Conservation (phyloP, 495 filamentous ascomycete genomes). For the Aspergillus haitiensis region DNA sequence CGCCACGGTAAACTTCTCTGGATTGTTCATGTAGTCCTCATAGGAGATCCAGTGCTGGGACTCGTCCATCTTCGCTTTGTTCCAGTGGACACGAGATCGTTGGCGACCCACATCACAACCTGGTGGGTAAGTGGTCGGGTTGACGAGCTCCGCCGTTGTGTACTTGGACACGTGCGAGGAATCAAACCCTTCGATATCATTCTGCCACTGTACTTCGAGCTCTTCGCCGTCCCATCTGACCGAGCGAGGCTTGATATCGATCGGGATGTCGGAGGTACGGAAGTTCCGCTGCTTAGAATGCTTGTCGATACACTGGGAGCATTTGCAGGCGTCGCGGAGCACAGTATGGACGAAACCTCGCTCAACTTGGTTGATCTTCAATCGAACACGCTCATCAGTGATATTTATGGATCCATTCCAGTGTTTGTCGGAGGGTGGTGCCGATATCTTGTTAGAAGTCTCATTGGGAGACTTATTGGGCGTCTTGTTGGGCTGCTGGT, state of each 20-base stretch:
- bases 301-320: constrained; percentile 68
- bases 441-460: not conserved
- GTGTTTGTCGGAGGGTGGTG: not conserved
- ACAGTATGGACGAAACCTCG: constrained; percentile 1
- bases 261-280: constrained; percentile 68
- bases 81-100: constrained; percentile 37
- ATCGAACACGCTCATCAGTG: not conserved
- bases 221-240: constrained; percentile 39
- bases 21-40: constrained; percentile 63
- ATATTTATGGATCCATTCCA: not conserved
- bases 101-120: not conserved
- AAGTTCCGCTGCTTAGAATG: constrained; percentile 83
- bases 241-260: constrained; percentile 41
- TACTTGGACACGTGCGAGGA: constrained; percentile 52
- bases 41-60: constrained; percentile 58
- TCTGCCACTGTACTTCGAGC: constrained; percentile 60
- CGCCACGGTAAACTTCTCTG: constrained; percentile 51
- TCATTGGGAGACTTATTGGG: not conserved
- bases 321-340: constrained; percentile 77
- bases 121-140: constrained; percentile 8
- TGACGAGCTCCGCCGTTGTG: constrained; percentile 30
- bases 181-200: constrained; percentile 53
- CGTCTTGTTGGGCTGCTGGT: not conserved
- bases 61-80: constrained; percentile 22
- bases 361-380: not conserved